These are phyloP conservation scores for Leccinum subgranulosum DNA, from an alignment of 768 basidiomycete species.

Conservation along the genomic window DNA sequence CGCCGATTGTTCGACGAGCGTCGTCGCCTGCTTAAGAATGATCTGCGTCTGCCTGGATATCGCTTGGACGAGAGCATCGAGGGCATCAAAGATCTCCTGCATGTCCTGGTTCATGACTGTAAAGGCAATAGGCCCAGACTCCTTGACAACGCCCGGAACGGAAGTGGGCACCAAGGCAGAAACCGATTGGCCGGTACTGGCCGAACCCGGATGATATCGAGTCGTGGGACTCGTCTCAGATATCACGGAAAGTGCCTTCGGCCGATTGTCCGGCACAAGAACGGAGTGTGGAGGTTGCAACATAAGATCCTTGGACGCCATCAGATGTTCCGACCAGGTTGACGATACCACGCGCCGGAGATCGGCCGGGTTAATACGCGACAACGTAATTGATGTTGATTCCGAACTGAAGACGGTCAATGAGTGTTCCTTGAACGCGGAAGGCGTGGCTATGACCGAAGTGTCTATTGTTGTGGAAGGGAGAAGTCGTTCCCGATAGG, in stretches of 20 bases:
- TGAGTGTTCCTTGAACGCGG: conserved; percentile 48
- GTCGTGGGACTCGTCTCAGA: conserved; percentile 13
- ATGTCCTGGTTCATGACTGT: conserved; percentile 50
- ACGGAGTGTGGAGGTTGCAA: conserved; percentile 32
- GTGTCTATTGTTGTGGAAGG: conserved; percentile 28
- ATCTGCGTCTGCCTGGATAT: conserved; percentile 44
- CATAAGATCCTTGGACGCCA: conserved; percentile 35
- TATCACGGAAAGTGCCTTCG: conserved; percentile 32
- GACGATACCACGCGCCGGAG: conserved; percentile 18
- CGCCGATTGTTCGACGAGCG: conserved; percentile 45
- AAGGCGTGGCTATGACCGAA: conserved; percentile 32
- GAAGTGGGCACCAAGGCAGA: conserved; percentile 38
- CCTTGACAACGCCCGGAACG: conserved; percentile 47
- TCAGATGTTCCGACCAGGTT: conserved; percentile 26
- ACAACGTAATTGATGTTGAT: conserved; percentile 32
- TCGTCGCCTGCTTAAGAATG: conserved; percentile 32
- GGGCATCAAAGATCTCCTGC: conserved; percentile 53
- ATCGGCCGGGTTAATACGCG: conserved; percentile 25
- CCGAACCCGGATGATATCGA: conserved; percentile 10
- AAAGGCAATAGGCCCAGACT: conserved; percentile 42
- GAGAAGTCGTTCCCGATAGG: conserved; percentile 37
- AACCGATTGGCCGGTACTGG: conserved; percentile 12
- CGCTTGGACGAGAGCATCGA: conserved; percentile 53
- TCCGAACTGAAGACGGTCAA: conserved; percentile 50
- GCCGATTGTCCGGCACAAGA: conserved; percentile 15